Conservation (phyloP, 2,329 filamentous ascomycete genomes). For the Incumbomyces delicatus region DNA sequence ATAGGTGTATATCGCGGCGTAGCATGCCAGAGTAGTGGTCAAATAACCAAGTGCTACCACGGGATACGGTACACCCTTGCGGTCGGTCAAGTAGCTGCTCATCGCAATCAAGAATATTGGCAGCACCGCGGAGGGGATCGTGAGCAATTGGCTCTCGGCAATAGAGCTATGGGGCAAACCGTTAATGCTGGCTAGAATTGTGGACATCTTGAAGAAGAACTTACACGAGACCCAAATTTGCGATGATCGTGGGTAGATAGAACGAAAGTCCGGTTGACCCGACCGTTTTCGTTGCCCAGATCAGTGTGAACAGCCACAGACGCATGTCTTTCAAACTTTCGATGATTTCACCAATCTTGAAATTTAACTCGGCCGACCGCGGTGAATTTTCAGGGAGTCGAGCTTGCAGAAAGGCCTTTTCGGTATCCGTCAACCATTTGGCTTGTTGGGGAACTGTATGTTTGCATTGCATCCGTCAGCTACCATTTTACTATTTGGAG, state of each 20-base stretch:
- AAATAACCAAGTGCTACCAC: conserved; percentile 37
- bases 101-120: conserved; percentile 34
- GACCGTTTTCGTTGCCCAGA: conserved; percentile 40
- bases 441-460: conserved; percentile 33
- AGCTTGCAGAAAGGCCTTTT: conserved; percentile 41
- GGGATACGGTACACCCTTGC: conserved; percentile 34
- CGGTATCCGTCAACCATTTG: conserved; percentile 36
- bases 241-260: conserved; percentile 34
- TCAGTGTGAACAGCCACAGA: conserved; percentile 37
- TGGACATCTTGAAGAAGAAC: conserved; percentile 6
- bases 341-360: conserved; percentile 32
- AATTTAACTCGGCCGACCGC: conserved; percentile 31
- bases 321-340: conserved; percentile 31
- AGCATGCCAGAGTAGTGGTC: conserved; percentile 35
- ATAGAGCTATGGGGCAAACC: conserved; percentile 28
- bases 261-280: conserved; percentile 37
- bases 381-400: conserved; percentile 36
- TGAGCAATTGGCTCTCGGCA: conserved; percentile 40
- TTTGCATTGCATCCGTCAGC: neutral
- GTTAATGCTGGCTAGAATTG: neutral
- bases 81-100: conserved; percentile 36
- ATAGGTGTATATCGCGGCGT: conserved; percentile 37
- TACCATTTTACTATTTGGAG: neutral
- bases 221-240: conserved; percentile 35
- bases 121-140: conserved; percentile 37